Evolutionary conservation across 2,329 filamentous ascomycete genomes (phyloP), one percentile per base, ranked within the genome.

Genomic region (Dissoconium aciculare): DNA sequence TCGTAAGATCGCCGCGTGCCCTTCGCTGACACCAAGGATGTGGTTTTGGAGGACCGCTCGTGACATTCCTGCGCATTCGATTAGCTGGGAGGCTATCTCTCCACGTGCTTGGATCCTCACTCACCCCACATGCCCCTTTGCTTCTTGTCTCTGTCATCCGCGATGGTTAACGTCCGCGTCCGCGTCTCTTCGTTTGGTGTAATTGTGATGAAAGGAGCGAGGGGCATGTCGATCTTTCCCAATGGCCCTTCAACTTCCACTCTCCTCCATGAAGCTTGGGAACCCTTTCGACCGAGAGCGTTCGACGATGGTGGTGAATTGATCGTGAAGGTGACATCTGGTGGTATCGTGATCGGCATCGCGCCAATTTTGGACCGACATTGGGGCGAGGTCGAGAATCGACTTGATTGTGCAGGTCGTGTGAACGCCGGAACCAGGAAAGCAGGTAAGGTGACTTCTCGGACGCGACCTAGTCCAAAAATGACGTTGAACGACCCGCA

Each of bases 61-160:
- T 26, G 75, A 79, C 4, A 87, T 95, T 40, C 85, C 85, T 93
- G 23, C 31, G 23, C 10, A 28, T 11, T n/a, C 27, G 15, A 15
- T n/a, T n/a, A n/a, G n/a, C n/a, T n/a, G n/a, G n/a, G n/a, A n/a
- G n/a, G n/a, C n/a, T n/a, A n/a, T 11, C 15, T 10, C 35, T 12
- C 8, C 13, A n/a, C 19, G n/a, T 8, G 4, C n/a, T 28, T 11
- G 15, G 4, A 4, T 21, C 15, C 24, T 26, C 31, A 59, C 66
- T 35, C 55, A 93, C 87, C 89, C 89, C 89, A 95, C 85, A 95
- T 95, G 56, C 80, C 80, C 52, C 77, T 76, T 58, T 95, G 87
- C 40, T 80, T 66, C 59, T 75, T 76, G 31, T 72, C 56, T 11
- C 71, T 60, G 11, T 64, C 57, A 56, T 95, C 70, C 49, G 75